Conservation (phyloP, 1,284 basidiomycete genomes). For the Trichosporon coremiiforme region DNA sequence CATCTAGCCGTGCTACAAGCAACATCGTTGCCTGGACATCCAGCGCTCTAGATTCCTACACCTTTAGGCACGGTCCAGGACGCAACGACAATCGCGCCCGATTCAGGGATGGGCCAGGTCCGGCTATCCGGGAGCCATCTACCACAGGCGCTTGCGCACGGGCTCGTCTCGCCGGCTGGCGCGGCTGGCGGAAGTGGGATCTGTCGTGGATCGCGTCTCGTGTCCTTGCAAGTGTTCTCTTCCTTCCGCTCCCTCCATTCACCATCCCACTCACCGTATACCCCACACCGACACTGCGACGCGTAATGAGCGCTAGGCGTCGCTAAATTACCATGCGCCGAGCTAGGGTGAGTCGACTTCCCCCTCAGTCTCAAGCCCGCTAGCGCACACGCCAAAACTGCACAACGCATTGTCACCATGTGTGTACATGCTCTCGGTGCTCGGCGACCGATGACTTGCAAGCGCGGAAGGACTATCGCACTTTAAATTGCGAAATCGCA, state of each 20-base stretch:
- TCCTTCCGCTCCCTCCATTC: background rate
- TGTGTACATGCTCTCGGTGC: background rate
- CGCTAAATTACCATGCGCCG: conserved; percentile 13
- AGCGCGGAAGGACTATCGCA: background rate
- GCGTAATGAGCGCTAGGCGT: conserved; percentile 4
- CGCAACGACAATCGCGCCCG: background rate
- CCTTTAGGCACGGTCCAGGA: background rate
- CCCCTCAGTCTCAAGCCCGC: background rate
- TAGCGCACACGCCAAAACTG: background rate
- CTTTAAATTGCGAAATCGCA: background rate
- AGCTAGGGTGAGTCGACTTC: background rate
- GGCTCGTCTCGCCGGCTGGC: background rate
- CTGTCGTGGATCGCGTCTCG: conserved; percentile 8
- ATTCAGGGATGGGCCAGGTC: background rate
- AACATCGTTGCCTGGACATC: too few species aligned
- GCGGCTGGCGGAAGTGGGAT: background rate
- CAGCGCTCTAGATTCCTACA: too few species aligned
- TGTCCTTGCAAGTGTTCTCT: background rate
- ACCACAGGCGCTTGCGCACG: background rate
- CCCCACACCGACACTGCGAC: background rate
- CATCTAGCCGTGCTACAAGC: too few species aligned
- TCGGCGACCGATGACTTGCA: conserved; percentile 1
- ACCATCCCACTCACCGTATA: background rate
- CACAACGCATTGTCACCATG: background rate
- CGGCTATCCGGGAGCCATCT: conserved; percentile 10